Evolutionary conservation across 2,329 filamentous ascomycete species (phyloP).

Genomic region (Graphilbum sp.): DNA sequence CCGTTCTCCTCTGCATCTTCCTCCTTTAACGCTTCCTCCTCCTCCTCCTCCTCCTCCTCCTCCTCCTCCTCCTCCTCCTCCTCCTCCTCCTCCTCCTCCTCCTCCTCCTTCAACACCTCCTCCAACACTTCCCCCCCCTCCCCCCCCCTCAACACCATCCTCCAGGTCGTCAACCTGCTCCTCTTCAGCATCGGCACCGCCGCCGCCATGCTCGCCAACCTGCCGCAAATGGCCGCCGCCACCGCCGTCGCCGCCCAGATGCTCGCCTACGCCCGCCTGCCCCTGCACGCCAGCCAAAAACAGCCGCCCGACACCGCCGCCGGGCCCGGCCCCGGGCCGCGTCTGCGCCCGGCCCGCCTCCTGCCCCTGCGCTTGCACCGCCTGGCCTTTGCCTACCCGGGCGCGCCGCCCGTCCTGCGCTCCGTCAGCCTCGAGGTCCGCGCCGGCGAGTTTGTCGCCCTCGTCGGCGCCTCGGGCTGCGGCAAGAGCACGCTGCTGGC

Average conservation of each 20-base stretch:
- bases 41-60: no score
- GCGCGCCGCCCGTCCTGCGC: slow-evolving; percentile 33
- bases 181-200: slow-evolving; percentile 69
- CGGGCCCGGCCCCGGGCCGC: slow-evolving; percentile 23
- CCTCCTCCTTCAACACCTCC: no score
- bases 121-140: slow-evolving; percentile 14
- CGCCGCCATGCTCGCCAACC: slow-evolving; percentile 49
- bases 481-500: slow-evolving; percentile 77
- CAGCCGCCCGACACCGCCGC: slow-evolving; percentile 13
- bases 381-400: slow-evolving; percentile 58
- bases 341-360: slow-evolving; percentile 14
- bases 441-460: slow-evolving; percentile 50
- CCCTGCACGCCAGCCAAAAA: slow-evolving; percentile 38
- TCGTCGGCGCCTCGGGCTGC: slow-evolving; percentile 75
- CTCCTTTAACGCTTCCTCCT: no score
- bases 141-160: slow-evolving; percentile 37
- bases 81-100: no score
- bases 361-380: slow-evolving; percentile 36
- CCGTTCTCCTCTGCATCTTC: no score
- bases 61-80: no score
- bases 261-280: slow-evolving; percentile 50
- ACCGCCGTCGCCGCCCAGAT: slow-evolving; percentile 58
- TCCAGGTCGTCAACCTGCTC: slow-evolving; percentile 66
- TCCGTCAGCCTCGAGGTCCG: slow-evolving; percentile 50
- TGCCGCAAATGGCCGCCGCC: slow-evolving; percentile 67